Conservation (phyloP, 2,329 filamentous ascomycete species). For the Clonostachys chloroleuca region DNA sequence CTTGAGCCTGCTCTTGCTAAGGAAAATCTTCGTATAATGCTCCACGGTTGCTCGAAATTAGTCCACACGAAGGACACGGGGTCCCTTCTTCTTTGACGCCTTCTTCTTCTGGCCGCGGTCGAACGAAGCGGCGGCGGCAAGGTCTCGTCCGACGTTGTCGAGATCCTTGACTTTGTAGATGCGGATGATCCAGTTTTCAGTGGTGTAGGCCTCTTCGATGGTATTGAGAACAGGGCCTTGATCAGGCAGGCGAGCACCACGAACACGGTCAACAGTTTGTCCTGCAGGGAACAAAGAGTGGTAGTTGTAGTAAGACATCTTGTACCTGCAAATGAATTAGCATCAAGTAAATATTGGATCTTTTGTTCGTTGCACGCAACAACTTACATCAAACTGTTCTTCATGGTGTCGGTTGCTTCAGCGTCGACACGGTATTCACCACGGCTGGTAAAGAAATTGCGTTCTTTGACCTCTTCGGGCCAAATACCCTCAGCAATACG, state of each 20-base stretch:
- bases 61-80: constrained; percentile 68
- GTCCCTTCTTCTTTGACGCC: constrained; percentile 67
- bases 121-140: constrained; percentile 64
- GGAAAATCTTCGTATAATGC: constrained; percentile 2
- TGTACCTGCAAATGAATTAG: constrained; percentile 68
- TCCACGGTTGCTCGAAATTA: constrained; percentile 29
- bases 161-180: constrained; percentile 99
- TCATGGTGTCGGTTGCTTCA: constrained; percentile 94
- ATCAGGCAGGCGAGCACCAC: constrained; percentile 74
- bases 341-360: background rate
- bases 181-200: constrained; percentile 99
- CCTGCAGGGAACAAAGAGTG: constrained; percentile 85
- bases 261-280: constrained; percentile 87
- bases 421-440: constrained; percentile 95
- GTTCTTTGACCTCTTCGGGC: constrained; percentile 98
- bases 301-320: constrained; percentile 99
- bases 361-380: background rate
- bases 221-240: constrained; percentile 81
- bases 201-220: constrained; percentile 95
- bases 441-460: constrained; percentile 88
- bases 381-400: constrained; percentile 95
- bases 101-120: constrained; percentile 82
- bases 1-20: background rate
- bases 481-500: constrained; percentile 98
- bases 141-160: constrained; percentile 91